These are phyloP conservation scores for Podospora didyma DNA, from an alignment of 495 filamentous ascomycete genomes.

Conservation along the genomic window DNA sequence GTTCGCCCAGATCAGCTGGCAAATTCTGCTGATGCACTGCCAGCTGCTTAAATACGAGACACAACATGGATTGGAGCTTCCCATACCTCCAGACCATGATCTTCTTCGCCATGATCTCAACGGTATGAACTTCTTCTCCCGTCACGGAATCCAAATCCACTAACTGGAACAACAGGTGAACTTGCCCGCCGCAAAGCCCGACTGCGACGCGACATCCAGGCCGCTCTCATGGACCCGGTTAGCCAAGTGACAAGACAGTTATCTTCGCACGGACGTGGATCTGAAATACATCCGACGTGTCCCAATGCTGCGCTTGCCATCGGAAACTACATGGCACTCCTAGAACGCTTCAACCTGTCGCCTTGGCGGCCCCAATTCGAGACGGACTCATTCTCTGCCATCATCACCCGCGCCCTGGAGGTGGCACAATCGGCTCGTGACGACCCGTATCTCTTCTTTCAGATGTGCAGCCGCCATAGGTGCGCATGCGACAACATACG, in stretches of 20 bases:
- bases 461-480: constrained; percentile 6
- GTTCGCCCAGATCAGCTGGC: constrained; percentile 14
- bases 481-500: constrained; percentile 5
- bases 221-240: constrained; percentile 14
- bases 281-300: constrained; percentile 1
- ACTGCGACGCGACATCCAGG: constrained; percentile 11
- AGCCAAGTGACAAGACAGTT: constrained; percentile 3
- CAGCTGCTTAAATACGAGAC: constrained; percentile 11
- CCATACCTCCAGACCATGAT: constrained; percentile 11
- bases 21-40: constrained; percentile 10
- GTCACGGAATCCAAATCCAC: too few relatives aligned
- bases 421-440: background rate
- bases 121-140: constrained; percentile 1
- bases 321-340: constrained; percentile 13
- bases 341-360: constrained; percentile 10
- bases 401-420: constrained; percentile 8
- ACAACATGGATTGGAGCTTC: constrained; percentile 11
- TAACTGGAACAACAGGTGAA: constrained; percentile 5
- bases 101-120: constrained; percentile 13
- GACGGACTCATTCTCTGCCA: constrained; percentile 13
- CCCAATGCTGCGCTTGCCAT: constrained; percentile 12
- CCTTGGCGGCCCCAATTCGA: constrained; percentile 19
- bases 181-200: constrained; percentile 15
- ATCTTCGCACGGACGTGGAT: background rate
- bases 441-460: constrained; percentile 6